Evolutionary conservation across 441 rosid species (phyloP).

Genomic region (Erysimum cheiri): DNA sequence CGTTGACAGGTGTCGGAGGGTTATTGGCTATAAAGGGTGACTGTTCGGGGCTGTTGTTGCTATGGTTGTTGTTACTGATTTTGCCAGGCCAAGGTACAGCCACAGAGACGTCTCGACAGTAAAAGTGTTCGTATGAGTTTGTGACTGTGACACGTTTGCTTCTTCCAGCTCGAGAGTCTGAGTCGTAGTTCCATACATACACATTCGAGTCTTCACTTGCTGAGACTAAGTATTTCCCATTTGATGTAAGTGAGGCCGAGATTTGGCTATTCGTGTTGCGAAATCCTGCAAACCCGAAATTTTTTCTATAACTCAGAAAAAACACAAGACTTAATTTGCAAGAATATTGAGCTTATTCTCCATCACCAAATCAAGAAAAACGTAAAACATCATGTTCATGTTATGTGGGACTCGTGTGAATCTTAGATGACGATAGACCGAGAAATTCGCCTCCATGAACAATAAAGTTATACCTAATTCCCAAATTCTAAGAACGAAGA

Average conservation of each 20-base stretch:
- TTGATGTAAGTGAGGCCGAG: slow-evolving; percentile 78
- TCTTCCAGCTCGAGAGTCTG: slow-evolving; percentile 76
- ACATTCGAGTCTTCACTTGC: slow-evolving; percentile 98
- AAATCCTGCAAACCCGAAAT: slow-evolving; percentile 61
- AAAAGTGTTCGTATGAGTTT: slow-evolving; percentile 82
- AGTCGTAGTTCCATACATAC: slow-evolving; percentile 91
- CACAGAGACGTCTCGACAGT: slow-evolving; percentile 86
- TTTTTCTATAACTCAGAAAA: slow-evolving; percentile 30
- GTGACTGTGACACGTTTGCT: slow-evolving; percentile 75
- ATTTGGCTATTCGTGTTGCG: slow-evolving; percentile 93
- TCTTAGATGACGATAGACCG: neutral
- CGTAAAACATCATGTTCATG: neutral
- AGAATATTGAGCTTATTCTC: neutral
- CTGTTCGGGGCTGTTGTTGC: slow-evolving; percentile 24
- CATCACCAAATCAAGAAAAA: neutral
- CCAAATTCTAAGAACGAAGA: neutral
- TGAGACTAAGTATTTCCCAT: slow-evolving; percentile 83
- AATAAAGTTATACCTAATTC: neutral
- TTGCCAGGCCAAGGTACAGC: slow-evolving; percentile 96
- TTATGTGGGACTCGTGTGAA: neutral
- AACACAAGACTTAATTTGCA: neutral
- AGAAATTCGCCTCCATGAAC: neutral
- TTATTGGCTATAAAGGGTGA: slow-evolving; percentile 59
- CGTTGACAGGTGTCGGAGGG: slow-evolving; percentile 90
- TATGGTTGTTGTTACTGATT: slow-evolving; percentile 31